These are phyloP conservation scores for Xylaria hypoxylon DNA, from an alignment of 2,329 filamentous ascomycete genomes.

Conservation along the genomic window DNA sequence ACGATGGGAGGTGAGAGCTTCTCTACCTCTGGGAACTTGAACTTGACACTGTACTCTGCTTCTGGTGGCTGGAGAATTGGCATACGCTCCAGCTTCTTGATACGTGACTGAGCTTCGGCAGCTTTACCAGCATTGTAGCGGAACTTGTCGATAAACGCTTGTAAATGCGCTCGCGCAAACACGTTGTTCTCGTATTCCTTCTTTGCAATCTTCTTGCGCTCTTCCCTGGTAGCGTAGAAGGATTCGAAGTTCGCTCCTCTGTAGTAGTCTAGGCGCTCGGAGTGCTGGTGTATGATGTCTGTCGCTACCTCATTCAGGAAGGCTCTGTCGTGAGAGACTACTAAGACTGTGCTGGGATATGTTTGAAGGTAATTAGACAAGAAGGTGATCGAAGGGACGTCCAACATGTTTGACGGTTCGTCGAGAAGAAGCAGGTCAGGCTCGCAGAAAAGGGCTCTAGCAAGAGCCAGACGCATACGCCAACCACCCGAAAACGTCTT, in stretches of 20 bases:
- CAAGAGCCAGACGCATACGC: slow-evolving; percentile 97
- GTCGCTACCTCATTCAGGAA: slow-evolving; percentile 99
- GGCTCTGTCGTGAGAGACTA: slow-evolving; percentile 98
- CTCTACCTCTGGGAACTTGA: slow-evolving; percentile 97
- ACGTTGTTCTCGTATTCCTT: slow-evolving; percentile 99
- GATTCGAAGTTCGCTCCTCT: slow-evolving; percentile 96
- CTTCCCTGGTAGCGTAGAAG: slow-evolving; percentile 97
- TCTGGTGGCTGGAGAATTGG: slow-evolving; percentile 90
- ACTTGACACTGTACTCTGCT: slow-evolving; percentile 94
- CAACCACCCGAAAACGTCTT: slow-evolving; percentile 99
- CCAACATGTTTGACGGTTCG: slow-evolving; percentile 99
- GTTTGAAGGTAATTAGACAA: slow-evolving; percentile 92
- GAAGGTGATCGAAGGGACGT: slow-evolving; percentile 99
- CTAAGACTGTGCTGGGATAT: slow-evolving; percentile 94
- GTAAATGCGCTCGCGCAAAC: slow-evolving; percentile 90
- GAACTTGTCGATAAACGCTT: slow-evolving; percentile 99
- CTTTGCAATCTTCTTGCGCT: slow-evolving; percentile 95
- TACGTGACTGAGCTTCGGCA: slow-evolving; percentile 96
- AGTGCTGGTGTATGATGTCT: slow-evolving; percentile 98
- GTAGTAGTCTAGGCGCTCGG: slow-evolving; percentile 97
- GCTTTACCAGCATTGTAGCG: slow-evolving; percentile 99
- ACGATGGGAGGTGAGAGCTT: slow-evolving; percentile 98
- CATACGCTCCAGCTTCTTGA: slow-evolving; percentile 99
- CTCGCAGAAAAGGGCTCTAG: slow-evolving; percentile 96
- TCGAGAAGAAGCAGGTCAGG: slow-evolving; percentile 95